These are phyloP conservation scores for Uronychia setigera DNA, from an alignment of 73 alveolate genomes.

Conservation along the genomic window DNA sequence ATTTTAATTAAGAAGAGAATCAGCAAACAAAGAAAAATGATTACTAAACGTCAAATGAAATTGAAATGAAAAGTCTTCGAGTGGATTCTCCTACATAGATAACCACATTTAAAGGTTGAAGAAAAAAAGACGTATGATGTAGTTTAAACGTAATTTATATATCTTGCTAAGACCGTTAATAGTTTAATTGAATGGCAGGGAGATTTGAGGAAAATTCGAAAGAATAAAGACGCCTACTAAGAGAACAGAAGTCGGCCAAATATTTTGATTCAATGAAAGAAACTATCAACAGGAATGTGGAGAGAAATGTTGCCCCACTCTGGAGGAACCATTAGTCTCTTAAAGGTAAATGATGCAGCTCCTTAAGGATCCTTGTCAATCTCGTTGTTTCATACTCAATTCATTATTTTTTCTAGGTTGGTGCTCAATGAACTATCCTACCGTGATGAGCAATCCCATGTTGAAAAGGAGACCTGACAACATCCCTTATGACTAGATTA, in stretches of 20 bases:
- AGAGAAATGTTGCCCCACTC: slow-evolving; percentile 42
- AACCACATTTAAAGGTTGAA: no score
- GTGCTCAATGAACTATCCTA: slow-evolving; percentile 72
- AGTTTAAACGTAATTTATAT: no score
- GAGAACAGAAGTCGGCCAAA: background rate
- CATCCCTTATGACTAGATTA: background rate
- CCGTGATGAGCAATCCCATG: slow-evolving; percentile 27
- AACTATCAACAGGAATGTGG: slow-evolving; percentile 48
- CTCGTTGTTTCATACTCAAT: background rate
- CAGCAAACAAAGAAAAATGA: background rate
- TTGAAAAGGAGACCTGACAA: slow-evolving; percentile 19
- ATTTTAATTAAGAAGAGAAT: background rate
- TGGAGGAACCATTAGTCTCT: slow-evolving; percentile 66
- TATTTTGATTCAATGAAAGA: slow-evolving; percentile 56
- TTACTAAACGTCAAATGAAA: background rate
- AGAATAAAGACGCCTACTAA: background rate
- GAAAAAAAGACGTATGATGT: no score
- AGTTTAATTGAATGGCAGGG: background rate
- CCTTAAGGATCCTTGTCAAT: background rate
- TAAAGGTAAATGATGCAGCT: slow-evolving; percentile 30
- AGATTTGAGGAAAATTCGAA: background rate
- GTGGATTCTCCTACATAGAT: background rate
- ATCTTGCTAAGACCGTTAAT: background rate
- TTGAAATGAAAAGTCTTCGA: background rate
- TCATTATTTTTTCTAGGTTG: slow-evolving; percentile 24